These are phyloP conservation scores for Solanum stenotomum DNA, from an alignment of 257 asterid species.

Conservation along the genomic window DNA sequence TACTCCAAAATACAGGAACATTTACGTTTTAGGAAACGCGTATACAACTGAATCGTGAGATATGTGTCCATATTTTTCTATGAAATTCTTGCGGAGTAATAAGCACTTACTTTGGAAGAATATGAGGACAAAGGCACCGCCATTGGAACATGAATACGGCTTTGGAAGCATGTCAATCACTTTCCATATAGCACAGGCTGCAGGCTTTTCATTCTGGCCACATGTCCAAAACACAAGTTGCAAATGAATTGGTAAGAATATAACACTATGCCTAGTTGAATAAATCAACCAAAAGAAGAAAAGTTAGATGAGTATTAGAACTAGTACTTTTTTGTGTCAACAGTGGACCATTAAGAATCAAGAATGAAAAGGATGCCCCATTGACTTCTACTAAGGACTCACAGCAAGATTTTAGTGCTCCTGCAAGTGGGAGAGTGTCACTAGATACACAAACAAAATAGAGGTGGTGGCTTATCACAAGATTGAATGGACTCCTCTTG, in stretches of 20 bases:
- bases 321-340: neutral
- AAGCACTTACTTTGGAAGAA: neutral
- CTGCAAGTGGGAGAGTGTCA: constrained; percentile 10
- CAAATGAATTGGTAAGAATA: neutral
- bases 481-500: constrained; percentile 2
- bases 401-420: constrained; percentile 7
- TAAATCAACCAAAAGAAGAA: neutral
- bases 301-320: neutral
- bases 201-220: neutral
- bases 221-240: neutral
- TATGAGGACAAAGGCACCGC: neutral
- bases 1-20: neutral
- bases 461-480: constrained; percentile 2
- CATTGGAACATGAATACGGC: neutral
- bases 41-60: neutral
- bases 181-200: neutral
- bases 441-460: neutral
- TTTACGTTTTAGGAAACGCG: neutral
- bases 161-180: neutral
- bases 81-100: neutral
- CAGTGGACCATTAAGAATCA: neutral
- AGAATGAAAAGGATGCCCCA: neutral
- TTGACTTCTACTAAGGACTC: neutral
- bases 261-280: neutral
- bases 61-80: neutral